Evolutionary conservation across 176 grass and related monocot species (phyloP).

Genomic region (Oryza australiensis): DNA sequence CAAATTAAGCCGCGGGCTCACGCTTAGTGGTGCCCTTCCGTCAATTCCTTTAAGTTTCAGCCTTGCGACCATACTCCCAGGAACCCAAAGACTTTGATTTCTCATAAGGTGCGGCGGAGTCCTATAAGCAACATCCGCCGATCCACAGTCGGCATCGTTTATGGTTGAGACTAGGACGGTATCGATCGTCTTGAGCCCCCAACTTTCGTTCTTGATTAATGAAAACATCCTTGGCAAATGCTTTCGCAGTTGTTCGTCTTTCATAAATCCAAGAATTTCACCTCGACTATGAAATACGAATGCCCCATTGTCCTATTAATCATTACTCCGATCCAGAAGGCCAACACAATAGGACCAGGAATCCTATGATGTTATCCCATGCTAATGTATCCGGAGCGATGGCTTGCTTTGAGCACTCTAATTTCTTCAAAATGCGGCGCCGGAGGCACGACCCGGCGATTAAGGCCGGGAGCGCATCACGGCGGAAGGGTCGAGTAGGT

Average conservation of each 20-base stretch:
- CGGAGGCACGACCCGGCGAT: too few relatives aligned
- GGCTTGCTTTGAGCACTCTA: constrained; percentile 54
- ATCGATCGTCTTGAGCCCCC: constrained; percentile 70
- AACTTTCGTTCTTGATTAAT: constrained; percentile 77
- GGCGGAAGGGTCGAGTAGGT: too few relatives aligned
- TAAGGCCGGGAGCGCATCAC: too few relatives aligned
- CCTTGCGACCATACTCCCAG: neutral
- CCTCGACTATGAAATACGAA: too few relatives aligned
- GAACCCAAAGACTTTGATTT: too few relatives aligned
- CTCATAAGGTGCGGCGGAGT: too few relatives aligned
- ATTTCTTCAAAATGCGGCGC: constrained; percentile 72
- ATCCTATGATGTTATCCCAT: constrained; percentile 58
- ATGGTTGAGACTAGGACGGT: constrained; percentile 68
- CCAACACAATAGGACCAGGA: too few relatives aligned
- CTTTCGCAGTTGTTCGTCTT: constrained; percentile 68
- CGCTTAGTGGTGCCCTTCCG: too few relatives aligned
- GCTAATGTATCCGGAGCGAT: constrained; percentile 50
- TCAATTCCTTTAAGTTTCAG: constrained; percentile 33
- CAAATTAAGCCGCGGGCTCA: too few relatives aligned
- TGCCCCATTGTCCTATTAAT: too few relatives aligned
- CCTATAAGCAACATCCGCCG: constrained; percentile 65
- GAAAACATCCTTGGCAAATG: constrained; percentile 76
- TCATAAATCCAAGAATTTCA: constrained; percentile 68
- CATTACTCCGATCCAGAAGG: too few relatives aligned
- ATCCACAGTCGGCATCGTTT: constrained; percentile 66